Conservation (phyloP, 2,329 filamentous ascomycete genomes). For the Plenodomus biglobosus region DNA sequence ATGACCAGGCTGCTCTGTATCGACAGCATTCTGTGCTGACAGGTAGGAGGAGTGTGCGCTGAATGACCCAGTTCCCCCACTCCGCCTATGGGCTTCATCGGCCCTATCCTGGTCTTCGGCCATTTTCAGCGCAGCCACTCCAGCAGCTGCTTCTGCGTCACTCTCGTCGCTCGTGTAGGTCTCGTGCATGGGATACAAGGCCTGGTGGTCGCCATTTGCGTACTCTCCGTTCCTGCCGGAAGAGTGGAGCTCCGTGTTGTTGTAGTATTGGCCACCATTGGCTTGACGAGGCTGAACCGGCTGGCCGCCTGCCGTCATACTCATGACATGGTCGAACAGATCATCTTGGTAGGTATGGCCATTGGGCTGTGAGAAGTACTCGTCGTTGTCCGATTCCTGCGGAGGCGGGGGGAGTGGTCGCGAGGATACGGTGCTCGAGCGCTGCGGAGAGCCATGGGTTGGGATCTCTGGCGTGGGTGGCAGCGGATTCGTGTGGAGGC, state of each 20-base stretch:
- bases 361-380: slow-evolving; percentile 44
- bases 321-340: slow-evolving; percentile 60
- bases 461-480: slow-evolving; percentile 55
- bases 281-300: slow-evolving; percentile 43
- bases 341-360: slow-evolving; percentile 53
- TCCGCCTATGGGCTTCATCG: slow-evolving; percentile 60
- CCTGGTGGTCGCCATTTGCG: slow-evolving; percentile 53
- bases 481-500: slow-evolving; percentile 42
- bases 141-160: slow-evolving; percentile 83
- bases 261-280: slow-evolving; percentile 37
- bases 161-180: slow-evolving; percentile 66
- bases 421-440: slow-evolving; percentile 56
- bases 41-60: slow-evolving; percentile 49
- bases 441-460: slow-evolving; percentile 52
- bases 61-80: slow-evolving; percentile 57
- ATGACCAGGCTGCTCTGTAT: slow-evolving; percentile 16
- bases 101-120: slow-evolving; percentile 75
- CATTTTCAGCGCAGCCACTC: slow-evolving; percentile 78
- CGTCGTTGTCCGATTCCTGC: slow-evolving; percentile 51
- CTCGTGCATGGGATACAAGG: slow-evolving; percentile 36
- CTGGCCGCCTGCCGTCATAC: slow-evolving; percentile 43
- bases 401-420: slow-evolving; percentile 64
- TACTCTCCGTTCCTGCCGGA: slow-evolving; percentile 38
- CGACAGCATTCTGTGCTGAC: slow-evolving; percentile 46
- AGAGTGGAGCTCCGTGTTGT: slow-evolving; percentile 19